phyloP scores from a whole-genome alignment of 495 filamentous ascomycete species.

The Cladorrhinum samala region DNA sequence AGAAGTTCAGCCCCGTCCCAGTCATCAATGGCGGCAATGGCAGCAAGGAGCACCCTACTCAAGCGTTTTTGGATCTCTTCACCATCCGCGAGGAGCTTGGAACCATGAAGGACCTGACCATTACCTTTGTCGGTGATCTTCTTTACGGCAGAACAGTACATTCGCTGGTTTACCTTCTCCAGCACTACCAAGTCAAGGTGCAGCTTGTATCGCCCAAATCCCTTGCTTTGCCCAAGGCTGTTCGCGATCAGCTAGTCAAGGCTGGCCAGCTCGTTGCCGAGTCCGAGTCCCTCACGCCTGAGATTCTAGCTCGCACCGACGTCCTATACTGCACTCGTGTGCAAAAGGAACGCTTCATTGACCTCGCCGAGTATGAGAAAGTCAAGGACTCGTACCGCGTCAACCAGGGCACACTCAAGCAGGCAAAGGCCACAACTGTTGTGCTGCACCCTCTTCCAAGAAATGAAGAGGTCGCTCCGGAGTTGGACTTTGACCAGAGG shows the following conservation, averaged over 20 bases:
- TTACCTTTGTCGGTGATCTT: conserved; percentile 92
- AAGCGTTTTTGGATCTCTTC: conserved; percentile 97
- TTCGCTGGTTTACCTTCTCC: conserved; percentile 85
- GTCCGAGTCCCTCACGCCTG: conserved; percentile 70
- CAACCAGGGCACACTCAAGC: conserved; percentile 82
- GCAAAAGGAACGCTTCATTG: conserved; percentile 89
- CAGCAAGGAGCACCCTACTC: conserved; percentile 89
- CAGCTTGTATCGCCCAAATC: conserved; percentile 81
- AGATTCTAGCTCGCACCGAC: conserved; percentile 76
- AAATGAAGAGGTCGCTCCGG: conserved; percentile 86
- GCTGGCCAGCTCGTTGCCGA: conserved; percentile 71
- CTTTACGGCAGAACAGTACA: conserved; percentile 91
- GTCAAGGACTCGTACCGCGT: conserved; percentile 84
- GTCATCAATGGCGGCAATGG: conserved; percentile 98
- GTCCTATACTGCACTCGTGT: conserved; percentile 95
- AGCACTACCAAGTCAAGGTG: conserved; percentile 88
- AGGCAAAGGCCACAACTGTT: conserved; percentile 84
- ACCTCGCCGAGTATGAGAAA: conserved; percentile 69
- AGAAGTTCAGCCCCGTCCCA: conserved; percentile 79
- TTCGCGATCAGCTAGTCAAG: conserved; percentile 61
- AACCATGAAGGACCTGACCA: conserved; percentile 85
- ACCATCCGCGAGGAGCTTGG: conserved; percentile 97
- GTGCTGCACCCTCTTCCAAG: conserved; percentile 94
- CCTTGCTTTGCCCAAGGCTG: conserved; percentile 67
- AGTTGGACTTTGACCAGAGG: conserved; percentile 94